Conservation (phyloP, 495 filamentous ascomycete genomes). For the Penicillium maclennaniae region DNA sequence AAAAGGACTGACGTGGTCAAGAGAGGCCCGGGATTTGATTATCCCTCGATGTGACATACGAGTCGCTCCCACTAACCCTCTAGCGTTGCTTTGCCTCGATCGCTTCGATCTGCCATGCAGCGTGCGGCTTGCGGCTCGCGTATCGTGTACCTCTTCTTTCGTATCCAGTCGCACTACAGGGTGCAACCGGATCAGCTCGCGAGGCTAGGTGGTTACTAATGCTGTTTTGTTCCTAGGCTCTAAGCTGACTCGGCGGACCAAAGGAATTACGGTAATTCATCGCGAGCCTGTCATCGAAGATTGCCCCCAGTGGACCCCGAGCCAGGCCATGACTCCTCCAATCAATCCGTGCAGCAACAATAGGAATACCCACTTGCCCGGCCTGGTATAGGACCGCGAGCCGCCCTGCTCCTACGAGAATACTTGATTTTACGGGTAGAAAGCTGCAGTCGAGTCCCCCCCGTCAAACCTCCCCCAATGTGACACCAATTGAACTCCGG, state of each 20-base stretch:
- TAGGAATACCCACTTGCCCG: constrained; percentile 4
- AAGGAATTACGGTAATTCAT: no score
- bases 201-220: no score
- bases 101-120: constrained; percentile 1
- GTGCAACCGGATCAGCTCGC: neutral
- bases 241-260: neutral
- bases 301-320: constrained; percentile 8
- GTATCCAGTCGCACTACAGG: no score
- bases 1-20: constrained; percentile 11
- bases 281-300: constrained; percentile 9
- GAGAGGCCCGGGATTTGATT: constrained; percentile 12
- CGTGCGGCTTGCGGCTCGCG: constrained; percentile 20
- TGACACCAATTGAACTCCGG: constrained; percentile 6
- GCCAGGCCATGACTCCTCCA: neutral
- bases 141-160: constrained; percentile 10
- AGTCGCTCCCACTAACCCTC: neutral
- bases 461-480: constrained; percentile 7
- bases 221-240: no score
- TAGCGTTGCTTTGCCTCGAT: constrained; percentile 5
- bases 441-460: neutral
- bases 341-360: neutral
- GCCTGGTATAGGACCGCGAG: constrained; percentile 6
- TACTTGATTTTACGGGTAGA: neutral
- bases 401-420: neutral
- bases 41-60: constrained; percentile 17